phyloP scores from a whole-genome alignment of 2,329 filamentous ascomycete species.

The Penicillium brasilianum region DNA sequence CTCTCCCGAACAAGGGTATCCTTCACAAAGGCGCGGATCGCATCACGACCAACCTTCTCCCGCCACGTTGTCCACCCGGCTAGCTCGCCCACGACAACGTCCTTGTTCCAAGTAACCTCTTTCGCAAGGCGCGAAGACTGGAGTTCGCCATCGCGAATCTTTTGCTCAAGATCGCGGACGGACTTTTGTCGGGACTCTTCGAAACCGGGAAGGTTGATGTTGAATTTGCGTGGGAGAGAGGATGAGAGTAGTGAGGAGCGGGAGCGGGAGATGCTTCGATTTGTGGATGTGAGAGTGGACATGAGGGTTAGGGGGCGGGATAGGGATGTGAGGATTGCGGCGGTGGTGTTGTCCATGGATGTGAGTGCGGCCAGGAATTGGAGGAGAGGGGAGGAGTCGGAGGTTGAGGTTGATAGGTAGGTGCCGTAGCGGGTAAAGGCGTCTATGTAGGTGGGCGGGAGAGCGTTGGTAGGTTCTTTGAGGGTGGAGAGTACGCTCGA shows the following conservation, averaged over 20 bases:
- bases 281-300: conserved; percentile 72
- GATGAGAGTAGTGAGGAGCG: conserved; percentile 73
- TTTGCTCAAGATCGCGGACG: conserved; percentile 82
- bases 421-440: conserved; percentile 76
- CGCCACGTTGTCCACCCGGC: conserved; percentile 94
- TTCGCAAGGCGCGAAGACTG: conserved; percentile 76
- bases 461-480: conserved; percentile 58
- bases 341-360: conserved; percentile 81
- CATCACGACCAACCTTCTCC: conserved; percentile 74
- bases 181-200: conserved; percentile 85
- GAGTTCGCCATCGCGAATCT: conserved; percentile 69
- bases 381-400: conserved; percentile 73
- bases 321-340: conserved; percentile 78
- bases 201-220: conserved; percentile 57
- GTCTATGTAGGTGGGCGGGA: conserved; percentile 69
- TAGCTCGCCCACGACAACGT: conserved; percentile 87
- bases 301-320: conserved; percentile 80
- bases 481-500: conserved; percentile 58
- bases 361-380: conserved; percentile 77
- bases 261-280: conserved; percentile 77
- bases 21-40: conserved; percentile 75
- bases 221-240: conserved; percentile 53
- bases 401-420: conserved; percentile 62
- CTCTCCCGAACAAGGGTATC: conserved; percentile 80
- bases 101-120: conserved; percentile 89